Percentiles rank a stretch among this genome's conserved stretches.
phyloP scores from a whole-genome alignment of 768 basidiomycete genomes.

The Trametes coccinea region DNA sequence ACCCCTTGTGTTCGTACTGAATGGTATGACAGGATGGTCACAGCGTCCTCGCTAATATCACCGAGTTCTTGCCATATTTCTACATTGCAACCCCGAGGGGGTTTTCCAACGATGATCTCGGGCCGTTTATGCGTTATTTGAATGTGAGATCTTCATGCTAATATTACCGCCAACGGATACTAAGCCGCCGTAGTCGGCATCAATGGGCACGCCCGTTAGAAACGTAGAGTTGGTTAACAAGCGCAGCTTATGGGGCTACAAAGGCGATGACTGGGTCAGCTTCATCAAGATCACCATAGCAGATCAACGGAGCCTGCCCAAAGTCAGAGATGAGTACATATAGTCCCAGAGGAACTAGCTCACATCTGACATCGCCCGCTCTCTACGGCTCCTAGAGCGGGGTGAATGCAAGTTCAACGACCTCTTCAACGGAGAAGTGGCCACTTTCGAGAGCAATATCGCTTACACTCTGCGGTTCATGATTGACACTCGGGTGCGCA shows the following conservation, averaged over 20 bases:
- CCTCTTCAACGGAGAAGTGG: constrained; percentile 45
- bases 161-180: not conserved
- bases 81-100: constrained; percentile 87
- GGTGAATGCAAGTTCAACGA: constrained; percentile 52
- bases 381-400: constrained; percentile 51
- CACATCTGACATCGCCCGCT: constrained; percentile 12
- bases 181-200: constrained; percentile 33
- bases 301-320: constrained; percentile 77
- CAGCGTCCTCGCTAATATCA: constrained; percentile 84
- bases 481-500: constrained; percentile 87
- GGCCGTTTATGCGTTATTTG: constrained; percentile 62
- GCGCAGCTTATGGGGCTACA: constrained; percentile 85
- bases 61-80: constrained; percentile 89
- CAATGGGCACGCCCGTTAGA: constrained; percentile 43
- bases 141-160: constrained; percentile 55
- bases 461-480: constrained; percentile 91
- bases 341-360: constrained; percentile 26
- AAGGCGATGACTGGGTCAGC: constrained; percentile 71
- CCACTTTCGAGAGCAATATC: constrained; percentile 95
- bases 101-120: constrained; percentile 67
- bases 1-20: not conserved
- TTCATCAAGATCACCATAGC: constrained; percentile 85
- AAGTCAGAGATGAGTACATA: constrained; percentile 82
- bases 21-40: constrained; percentile 62
- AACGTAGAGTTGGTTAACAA: constrained; percentile 61